Percentiles rank a stretch among this genome's conserved stretches.
Conservation (phyloP, 1,284 basidiomycete genomes). For the Fomes fomentarius region DNA sequence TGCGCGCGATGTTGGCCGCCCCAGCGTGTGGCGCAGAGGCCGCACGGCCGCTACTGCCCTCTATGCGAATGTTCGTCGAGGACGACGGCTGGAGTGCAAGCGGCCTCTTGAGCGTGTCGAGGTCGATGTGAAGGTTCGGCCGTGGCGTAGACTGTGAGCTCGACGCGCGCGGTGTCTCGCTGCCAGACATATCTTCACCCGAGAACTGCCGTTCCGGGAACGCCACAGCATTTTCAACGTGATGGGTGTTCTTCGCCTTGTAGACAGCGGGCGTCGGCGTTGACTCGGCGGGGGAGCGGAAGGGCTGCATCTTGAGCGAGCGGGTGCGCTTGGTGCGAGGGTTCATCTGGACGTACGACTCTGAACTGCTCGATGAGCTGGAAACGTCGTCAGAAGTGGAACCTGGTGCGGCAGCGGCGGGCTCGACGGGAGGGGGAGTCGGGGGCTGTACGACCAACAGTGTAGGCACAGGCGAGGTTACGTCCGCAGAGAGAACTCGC, state of each 20-base stretch:
- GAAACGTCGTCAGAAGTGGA: conserved; percentile 12
- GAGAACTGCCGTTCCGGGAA: conserved; percentile 25
- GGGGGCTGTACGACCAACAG: conserved; percentile 36
- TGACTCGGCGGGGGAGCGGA: conserved; percentile 44
- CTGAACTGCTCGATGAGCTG: conserved; percentile 36
- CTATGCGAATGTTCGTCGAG: conserved; percentile 4
- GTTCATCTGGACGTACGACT: conserved; percentile 29
- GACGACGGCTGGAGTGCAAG: not conserved
- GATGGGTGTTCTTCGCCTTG: conserved; percentile 25
- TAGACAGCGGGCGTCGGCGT: conserved; percentile 45
- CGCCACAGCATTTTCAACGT: conserved; percentile 11
- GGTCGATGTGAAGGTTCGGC: conserved; percentile 9
- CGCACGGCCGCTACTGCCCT: conserved; percentile 8
- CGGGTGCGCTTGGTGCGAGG: conserved; percentile 33
- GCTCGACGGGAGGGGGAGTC: conserved; percentile 30
- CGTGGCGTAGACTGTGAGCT: conserved; percentile 2
- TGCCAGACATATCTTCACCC: conserved; percentile 7
- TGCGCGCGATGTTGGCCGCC: conserved; percentile 46
- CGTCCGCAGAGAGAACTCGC: conserved; percentile 17
- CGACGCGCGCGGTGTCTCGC: conserved; percentile 24
- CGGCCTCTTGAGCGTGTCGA: conserved; percentile 7
- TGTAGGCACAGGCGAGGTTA: conserved; percentile 25
- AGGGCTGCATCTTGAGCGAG: conserved; percentile 34
- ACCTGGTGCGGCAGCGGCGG: conserved; percentile 7
- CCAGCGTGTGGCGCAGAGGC: conserved; percentile 11